Conservation (phyloP, 106 monocot genomes). For the Narthecium ossifragum region DNA sequence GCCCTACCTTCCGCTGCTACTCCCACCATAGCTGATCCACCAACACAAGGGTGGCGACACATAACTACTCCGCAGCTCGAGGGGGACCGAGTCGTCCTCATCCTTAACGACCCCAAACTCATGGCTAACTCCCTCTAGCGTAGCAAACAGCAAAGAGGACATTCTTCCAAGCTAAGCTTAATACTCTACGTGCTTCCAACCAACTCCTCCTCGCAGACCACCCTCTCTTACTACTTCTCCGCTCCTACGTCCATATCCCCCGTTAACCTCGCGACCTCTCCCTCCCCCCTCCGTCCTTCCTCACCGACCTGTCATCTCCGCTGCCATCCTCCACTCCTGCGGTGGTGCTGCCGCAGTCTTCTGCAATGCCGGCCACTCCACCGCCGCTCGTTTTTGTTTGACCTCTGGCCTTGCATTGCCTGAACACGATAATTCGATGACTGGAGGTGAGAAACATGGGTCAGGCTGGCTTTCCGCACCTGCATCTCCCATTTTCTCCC, state of each 20-base stretch:
- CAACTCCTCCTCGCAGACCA: neutral
- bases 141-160: too few relatives aligned
- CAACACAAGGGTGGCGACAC: too few relatives aligned
- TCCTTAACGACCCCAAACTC: too few relatives aligned
- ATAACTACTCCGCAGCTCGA: too few relatives aligned
- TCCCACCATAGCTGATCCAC: too few relatives aligned
- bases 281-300: neutral
- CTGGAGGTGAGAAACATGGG: slow-evolving; percentile 8
- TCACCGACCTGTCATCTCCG: neutral
- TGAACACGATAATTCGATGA: neutral
- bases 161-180: too few relatives aligned
- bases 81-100: too few relatives aligned
- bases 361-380: neutral
- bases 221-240: slow-evolving; percentile 1
- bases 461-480: neutral
- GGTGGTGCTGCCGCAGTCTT: slow-evolving; percentile 1
- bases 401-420: neutral
- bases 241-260: neutral
- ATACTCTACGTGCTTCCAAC: slow-evolving; percentile 1
- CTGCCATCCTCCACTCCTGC: neutral
- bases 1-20: too few relatives aligned
- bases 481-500: slow-evolving; percentile 2
- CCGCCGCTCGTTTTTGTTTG: neutral
- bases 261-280: neutral
- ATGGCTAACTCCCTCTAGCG: too few relatives aligned